Evolutionary conservation across 139 green algal genomes (phyloP).

Genomic region (Pleodorina starrii): DNA sequence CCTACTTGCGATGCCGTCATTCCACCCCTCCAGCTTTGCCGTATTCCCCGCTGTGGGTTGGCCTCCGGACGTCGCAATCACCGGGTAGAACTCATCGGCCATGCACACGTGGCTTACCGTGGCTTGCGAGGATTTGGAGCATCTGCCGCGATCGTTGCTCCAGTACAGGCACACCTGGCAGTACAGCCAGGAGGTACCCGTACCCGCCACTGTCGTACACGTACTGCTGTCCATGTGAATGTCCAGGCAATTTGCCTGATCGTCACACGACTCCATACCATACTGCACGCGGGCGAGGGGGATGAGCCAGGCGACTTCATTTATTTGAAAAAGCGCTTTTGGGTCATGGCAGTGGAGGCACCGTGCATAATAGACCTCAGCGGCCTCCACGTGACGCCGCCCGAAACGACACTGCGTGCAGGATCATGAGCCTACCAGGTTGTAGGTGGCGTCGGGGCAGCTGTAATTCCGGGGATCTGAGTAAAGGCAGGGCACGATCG

Average conservation of each 20-base stretch:
- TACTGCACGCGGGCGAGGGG: too few species aligned
- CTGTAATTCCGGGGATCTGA: neutral
- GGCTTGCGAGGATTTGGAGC: neutral
- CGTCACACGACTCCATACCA: neutral
- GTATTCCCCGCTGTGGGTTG: neutral
- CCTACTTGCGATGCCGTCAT: neutral
- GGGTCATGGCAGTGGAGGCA: too few species aligned
- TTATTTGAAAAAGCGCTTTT: too few species aligned
- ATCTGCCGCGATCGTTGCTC: neutral
- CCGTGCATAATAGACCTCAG: too few species aligned
- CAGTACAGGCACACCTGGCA: slow-evolving; percentile 7
- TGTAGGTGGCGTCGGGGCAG: neutral
- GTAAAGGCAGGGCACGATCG: neutral
- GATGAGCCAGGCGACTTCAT: too few species aligned
- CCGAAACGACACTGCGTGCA: too few species aligned
- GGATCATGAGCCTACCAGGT: too few species aligned
- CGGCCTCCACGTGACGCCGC: too few species aligned
- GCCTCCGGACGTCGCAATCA: neutral
- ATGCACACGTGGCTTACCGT: neutral
- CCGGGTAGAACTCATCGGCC: neutral
- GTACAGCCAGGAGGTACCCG: neutral
- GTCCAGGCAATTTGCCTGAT: slow-evolving; percentile 14
- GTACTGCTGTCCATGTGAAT: neutral
- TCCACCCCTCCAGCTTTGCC: neutral
- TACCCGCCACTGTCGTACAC: neutral